Conservation (phyloP, 1,284 basidiomycete genomes). For the Violaceomyces palustris region DNA sequence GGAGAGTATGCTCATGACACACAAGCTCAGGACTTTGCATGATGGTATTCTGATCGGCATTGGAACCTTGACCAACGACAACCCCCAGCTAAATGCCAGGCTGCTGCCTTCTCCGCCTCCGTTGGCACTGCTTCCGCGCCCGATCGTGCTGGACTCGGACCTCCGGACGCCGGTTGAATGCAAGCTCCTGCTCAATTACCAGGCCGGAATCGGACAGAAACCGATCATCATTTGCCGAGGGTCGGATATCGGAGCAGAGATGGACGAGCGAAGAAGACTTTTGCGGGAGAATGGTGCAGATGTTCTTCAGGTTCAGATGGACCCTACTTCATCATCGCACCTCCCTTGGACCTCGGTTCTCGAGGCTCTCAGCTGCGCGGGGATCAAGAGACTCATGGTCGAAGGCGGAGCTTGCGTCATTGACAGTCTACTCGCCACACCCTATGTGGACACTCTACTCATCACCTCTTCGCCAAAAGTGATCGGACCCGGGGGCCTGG, state of each 20-base stretch:
- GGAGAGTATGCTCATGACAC: slow-evolving; percentile 91
- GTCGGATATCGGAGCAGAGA: too few species aligned
- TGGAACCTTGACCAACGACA: slow-evolving; percentile 81
- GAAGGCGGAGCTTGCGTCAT: slow-evolving; percentile 88
- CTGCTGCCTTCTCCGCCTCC: slow-evolving; percentile 20
- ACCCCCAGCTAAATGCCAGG: slow-evolving; percentile 76
- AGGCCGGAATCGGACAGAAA: slow-evolving; percentile 61
- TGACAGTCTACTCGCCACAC: too few species aligned
- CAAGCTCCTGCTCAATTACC: slow-evolving; percentile 70
- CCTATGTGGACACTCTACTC: slow-evolving; percentile 21
- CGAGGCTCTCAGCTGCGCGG: slow-evolving; percentile 40
- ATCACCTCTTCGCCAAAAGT: slow-evolving; percentile 15
- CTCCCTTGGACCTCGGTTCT: slow-evolving; percentile 29
- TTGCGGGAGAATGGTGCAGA: slow-evolving; percentile 55
- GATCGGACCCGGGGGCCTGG: slow-evolving; percentile 11
- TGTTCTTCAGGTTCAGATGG: slow-evolving; percentile 26
- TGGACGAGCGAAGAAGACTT: slow-evolving; percentile 14
- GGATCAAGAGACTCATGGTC: slow-evolving; percentile 78
- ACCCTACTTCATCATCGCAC: too few species aligned
- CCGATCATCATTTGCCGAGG: slow-evolving; percentile 67
- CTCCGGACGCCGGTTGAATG: slow-evolving; percentile 66
- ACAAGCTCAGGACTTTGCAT: slow-evolving; percentile 73
- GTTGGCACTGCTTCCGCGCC: slow-evolving; percentile 61
- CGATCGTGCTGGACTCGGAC: slow-evolving; percentile 74
- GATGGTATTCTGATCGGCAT: slow-evolving; percentile 88